Evolutionary conservation across 2,329 filamentous ascomycete species (phyloP).

Genomic region (Aspergillus pseudoviridinutans): DNA sequence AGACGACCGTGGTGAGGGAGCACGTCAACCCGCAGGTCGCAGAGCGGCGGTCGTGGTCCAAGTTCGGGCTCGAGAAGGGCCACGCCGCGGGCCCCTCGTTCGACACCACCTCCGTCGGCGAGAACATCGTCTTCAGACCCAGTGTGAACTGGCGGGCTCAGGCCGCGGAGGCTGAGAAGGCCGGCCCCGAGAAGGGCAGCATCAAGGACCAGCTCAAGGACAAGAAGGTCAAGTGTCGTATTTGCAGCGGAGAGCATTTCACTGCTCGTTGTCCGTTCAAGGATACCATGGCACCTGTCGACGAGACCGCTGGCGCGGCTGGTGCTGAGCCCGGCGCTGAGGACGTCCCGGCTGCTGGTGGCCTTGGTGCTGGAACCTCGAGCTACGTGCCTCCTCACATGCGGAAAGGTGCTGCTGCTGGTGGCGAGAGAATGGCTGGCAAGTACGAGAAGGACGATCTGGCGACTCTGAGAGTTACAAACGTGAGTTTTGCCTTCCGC

Average conservation of each 20-base stretch:
- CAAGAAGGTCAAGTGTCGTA: constrained; percentile 99
- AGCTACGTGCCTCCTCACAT: constrained; percentile 94
- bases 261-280: constrained; percentile 99
- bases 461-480: constrained; percentile 93
- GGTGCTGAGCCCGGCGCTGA: constrained; percentile 46
- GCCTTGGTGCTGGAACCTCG: constrained; percentile 63
- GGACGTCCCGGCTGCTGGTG: constrained; percentile 48
- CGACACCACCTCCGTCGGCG: constrained; percentile 88
- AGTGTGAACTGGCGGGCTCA: constrained; percentile 91
- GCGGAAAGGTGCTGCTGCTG: constrained; percentile 59
- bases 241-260: constrained; percentile 98
- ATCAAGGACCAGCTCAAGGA: constrained; percentile 76
- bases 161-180: constrained; percentile 65
- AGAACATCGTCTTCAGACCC: constrained; percentile 97
- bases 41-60: constrained; percentile 86
- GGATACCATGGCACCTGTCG: constrained; percentile 86
- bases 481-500: constrained; percentile 59
- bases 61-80: constrained; percentile 88
- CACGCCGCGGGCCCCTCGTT: constrained; percentile 76
- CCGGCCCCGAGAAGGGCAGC: constrained; percentile 53
- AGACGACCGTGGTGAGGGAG: constrained; percentile 85
- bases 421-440: constrained; percentile 79
- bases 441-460: constrained; percentile 97
- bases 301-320: constrained; percentile 37
- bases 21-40: constrained; percentile 95